phyloP scores from a whole-genome alignment of 2,329 filamentous ascomycete species.

The Cladosporium sp. region DNA sequence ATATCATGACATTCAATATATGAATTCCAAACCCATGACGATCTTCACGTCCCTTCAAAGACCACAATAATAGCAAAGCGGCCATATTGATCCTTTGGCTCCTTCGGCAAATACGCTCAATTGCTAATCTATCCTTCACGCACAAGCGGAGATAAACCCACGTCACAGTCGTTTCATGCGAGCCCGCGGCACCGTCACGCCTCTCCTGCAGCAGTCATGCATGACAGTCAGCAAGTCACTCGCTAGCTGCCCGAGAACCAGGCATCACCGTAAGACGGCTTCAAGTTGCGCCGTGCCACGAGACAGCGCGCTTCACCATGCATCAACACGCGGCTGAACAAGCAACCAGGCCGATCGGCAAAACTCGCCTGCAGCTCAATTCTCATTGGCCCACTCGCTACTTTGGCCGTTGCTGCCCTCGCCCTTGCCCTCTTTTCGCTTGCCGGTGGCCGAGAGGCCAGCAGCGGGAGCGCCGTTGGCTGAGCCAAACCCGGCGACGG shows the following conservation, averaged over 20 bases:
- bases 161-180: not conserved
- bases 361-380: not conserved
- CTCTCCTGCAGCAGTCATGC: not conserved
- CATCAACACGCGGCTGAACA: not conserved
- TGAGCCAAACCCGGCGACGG: too few species aligned
- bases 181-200: slow-evolving; percentile 1
- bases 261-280: slow-evolving; percentile 3
- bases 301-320: not conserved
- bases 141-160: not conserved
- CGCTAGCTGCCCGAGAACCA: slow-evolving; percentile 9
- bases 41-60: too few species aligned
- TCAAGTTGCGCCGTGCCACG: not conserved
- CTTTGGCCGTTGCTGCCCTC: slow-evolving; percentile 1
- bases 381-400: slow-evolving; percentile 7
- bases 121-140: not conserved
- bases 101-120: not conserved
- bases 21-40: too few species aligned
- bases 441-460: not conserved
- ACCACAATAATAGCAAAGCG: too few species aligned
- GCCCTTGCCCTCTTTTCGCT: not conserved
- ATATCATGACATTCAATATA: too few species aligned
- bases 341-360: not conserved
- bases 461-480: not conserved
- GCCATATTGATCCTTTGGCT: not conserved
- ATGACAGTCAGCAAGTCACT: slow-evolving; percentile 1